Percentiles rank a stretch among this genome's conserved stretches.
phyloP scores from a whole-genome alignment of 495 filamentous ascomycete species.

The Penicillium pulvis region DNA sequence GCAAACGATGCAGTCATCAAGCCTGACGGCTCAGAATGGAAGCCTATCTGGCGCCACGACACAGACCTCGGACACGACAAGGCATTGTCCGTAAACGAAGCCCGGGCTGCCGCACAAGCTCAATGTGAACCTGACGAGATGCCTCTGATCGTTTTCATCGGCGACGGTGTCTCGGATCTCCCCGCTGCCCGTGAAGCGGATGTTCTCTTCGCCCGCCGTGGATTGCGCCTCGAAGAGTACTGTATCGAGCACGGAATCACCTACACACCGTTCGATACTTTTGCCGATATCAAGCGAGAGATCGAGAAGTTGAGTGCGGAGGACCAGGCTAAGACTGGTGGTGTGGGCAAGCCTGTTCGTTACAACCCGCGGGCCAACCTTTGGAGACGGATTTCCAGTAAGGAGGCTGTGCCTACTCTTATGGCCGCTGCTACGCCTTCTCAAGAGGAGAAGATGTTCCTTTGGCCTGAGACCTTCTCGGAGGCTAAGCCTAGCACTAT shows the following conservation, averaged over 20 bases:
- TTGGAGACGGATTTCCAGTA: constrained; percentile 66
- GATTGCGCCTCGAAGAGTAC: constrained; percentile 70
- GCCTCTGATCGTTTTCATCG: constrained; percentile 75
- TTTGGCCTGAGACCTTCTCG: constrained; percentile 66
- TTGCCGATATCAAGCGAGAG: constrained; percentile 67
- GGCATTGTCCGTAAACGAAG: constrained; percentile 64
- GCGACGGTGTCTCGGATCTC: constrained; percentile 76
- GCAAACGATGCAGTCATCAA: constrained; percentile 69
- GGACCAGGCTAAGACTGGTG: constrained; percentile 65
- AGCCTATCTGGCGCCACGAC: constrained; percentile 71
- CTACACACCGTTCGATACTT: constrained; percentile 67
- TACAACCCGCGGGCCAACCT: constrained; percentile 75
- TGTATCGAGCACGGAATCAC: constrained; percentile 65
- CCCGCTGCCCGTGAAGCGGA: constrained; percentile 73
- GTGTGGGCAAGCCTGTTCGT: constrained; percentile 59
- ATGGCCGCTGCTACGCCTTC: constrained; percentile 56
- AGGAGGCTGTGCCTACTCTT: constrained; percentile 58
- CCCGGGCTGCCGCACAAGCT: constrained; percentile 53
- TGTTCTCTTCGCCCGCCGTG: constrained; percentile 71
- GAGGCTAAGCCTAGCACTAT: constrained; percentile 39
- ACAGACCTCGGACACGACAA: constrained; percentile 72
- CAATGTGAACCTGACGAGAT: constrained; percentile 61
- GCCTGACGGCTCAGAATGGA: constrained; percentile 62
- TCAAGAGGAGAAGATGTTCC: constrained; percentile 64
- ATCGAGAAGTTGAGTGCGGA: constrained; percentile 60